Conservation (phyloP, 2,329 filamentous ascomycete genomes). For the Hypoxylon sp. region DNA sequence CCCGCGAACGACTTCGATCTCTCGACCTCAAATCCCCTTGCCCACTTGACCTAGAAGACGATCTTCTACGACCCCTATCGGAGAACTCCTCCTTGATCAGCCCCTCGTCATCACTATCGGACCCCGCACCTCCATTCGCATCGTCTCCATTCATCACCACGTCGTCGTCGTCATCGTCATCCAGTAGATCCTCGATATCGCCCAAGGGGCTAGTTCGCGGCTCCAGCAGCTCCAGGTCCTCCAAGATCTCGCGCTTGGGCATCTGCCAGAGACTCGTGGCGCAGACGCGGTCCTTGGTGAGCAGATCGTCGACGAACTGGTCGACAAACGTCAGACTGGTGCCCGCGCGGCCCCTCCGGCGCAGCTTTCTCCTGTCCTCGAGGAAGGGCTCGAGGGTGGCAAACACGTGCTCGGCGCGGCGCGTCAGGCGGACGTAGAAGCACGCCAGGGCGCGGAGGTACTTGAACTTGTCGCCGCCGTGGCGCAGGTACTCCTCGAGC, state of each 20-base stretch:
- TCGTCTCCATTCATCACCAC: slow-evolving; percentile 29
- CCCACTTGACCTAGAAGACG: slow-evolving; percentile 32
- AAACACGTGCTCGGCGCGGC: slow-evolving; percentile 83
- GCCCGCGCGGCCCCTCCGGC: slow-evolving; percentile 76
- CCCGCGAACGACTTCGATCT: slow-evolving; percentile 43
- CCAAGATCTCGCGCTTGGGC: slow-evolving; percentile 80
- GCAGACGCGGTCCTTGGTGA: slow-evolving; percentile 89
- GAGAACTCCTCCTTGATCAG: slow-evolving; percentile 19
- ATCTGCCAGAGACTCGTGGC: slow-evolving; percentile 93
- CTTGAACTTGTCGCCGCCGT: slow-evolving; percentile 79
- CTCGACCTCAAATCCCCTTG: slow-evolving; percentile 33
- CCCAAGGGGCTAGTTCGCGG: slow-evolving; percentile 84
- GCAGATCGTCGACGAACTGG: slow-evolving; percentile 90
- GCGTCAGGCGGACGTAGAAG: slow-evolving; percentile 92
- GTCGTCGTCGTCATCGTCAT: slow-evolving; percentile 58
- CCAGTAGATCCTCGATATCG: slow-evolving; percentile 76
- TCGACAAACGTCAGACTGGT: slow-evolving; percentile 84
- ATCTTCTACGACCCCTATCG: slow-evolving; percentile 30
- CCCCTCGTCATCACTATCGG: slow-evolving; percentile 33
- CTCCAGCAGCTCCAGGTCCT: slow-evolving; percentile 89
- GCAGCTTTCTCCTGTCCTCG: slow-evolving; percentile 83
- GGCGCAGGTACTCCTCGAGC: slow-evolving; percentile 79
- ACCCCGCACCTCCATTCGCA: slow-evolving; percentile 22
- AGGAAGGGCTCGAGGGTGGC: slow-evolving; percentile 81
- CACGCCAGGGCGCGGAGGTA: slow-evolving; percentile 89